phyloP scores from a whole-genome alignment of 2,329 filamentous ascomycete species.

The Alternaria burnsii region DNA sequence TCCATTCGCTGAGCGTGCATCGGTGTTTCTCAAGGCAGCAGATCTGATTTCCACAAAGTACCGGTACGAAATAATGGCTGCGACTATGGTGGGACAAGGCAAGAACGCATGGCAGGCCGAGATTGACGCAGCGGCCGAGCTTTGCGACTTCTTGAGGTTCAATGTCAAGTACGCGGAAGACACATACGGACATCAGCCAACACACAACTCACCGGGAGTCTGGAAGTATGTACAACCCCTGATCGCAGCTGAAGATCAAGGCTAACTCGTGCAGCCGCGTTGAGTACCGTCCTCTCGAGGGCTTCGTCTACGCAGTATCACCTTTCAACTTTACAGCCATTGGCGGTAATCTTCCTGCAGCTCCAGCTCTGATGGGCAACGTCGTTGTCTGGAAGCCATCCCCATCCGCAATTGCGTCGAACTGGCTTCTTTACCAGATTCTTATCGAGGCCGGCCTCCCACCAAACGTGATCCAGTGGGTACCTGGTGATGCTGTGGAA shows the following conservation, averaged over 20 bases:
- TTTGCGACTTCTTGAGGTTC: slow-evolving; percentile 92
- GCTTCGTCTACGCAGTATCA: slow-evolving; percentile 92
- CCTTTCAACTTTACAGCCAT: slow-evolving; percentile 99
- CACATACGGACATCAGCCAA: slow-evolving; percentile 85
- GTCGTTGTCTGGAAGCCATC: slow-evolving; percentile 98
- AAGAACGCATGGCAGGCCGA: slow-evolving; percentile 99
- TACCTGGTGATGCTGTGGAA: slow-evolving; percentile 85
- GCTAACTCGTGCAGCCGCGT: slow-evolving; percentile 63
- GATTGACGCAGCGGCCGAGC: slow-evolving; percentile 92
- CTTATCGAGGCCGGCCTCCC: slow-evolving; percentile 90
- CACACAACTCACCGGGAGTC: slow-evolving; percentile 80
- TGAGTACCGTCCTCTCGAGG: slow-evolving; percentile 89
- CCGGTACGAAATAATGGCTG: slow-evolving; percentile 94
- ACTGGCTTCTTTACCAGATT: slow-evolving; percentile 90
- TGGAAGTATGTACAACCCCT: slow-evolving; percentile 73
- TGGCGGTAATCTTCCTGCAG: slow-evolving; percentile 82
- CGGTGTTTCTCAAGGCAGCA: slow-evolving; percentile 94
- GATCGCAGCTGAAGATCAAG: not conserved
- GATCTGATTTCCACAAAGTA: slow-evolving; percentile 92
- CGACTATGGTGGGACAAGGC: slow-evolving; percentile 94
- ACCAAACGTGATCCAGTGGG: slow-evolving; percentile 88
- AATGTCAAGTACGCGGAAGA: slow-evolving; percentile 95
- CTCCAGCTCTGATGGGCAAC: slow-evolving; percentile 89
- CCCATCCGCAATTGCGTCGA: slow-evolving; percentile 85
- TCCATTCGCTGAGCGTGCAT: slow-evolving; percentile 88